Conservation (phyloP, 2,329 filamentous ascomycete genomes). For the Setomelanomma holmii region DNA sequence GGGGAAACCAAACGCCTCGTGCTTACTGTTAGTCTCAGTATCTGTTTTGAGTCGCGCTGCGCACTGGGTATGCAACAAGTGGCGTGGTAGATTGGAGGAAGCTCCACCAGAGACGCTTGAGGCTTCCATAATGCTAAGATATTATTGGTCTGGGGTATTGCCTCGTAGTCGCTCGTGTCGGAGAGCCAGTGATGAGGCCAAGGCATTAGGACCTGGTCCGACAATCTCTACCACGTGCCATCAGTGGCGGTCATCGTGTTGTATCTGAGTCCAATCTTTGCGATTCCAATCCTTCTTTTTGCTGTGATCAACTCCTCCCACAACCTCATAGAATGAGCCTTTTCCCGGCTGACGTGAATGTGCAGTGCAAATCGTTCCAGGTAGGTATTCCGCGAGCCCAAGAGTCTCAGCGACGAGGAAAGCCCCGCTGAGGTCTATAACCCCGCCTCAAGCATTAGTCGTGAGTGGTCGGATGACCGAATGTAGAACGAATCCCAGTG, state of each 20-base stretch:
- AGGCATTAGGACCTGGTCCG: slow-evolving; percentile 5
- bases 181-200: slow-evolving; percentile 9
- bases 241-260: slow-evolving; percentile 4
- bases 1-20: slow-evolving; percentile 19
- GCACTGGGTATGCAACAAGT: slow-evolving; percentile 12
- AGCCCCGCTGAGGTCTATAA: neutral
- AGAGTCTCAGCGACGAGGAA: slow-evolving; percentile 9
- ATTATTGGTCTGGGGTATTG: no score
- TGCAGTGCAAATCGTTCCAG: slow-evolving; percentile 4
- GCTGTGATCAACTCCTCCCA: neutral
- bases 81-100: slow-evolving; percentile 14
- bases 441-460: slow-evolving; percentile 12
- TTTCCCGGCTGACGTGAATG: slow-evolving; percentile 3
- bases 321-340: neutral
- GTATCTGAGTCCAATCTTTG: no score
- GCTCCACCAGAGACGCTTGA: slow-evolving; percentile 17
- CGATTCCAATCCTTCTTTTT: no score
- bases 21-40: slow-evolving; percentile 9
- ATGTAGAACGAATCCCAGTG: slow-evolving; percentile 13
- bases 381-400: slow-evolving; percentile 15
- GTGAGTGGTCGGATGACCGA: slow-evolving; percentile 16
- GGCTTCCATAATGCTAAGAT: neutral
- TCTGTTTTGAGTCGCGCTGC: slow-evolving; percentile 3
- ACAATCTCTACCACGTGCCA: neutral
- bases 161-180: no score